Percentiles rank a stretch among this genome's conserved stretches.
Conservation (phyloP, 345 rosid species). For the Euphorbia pulcherrima region DNA sequence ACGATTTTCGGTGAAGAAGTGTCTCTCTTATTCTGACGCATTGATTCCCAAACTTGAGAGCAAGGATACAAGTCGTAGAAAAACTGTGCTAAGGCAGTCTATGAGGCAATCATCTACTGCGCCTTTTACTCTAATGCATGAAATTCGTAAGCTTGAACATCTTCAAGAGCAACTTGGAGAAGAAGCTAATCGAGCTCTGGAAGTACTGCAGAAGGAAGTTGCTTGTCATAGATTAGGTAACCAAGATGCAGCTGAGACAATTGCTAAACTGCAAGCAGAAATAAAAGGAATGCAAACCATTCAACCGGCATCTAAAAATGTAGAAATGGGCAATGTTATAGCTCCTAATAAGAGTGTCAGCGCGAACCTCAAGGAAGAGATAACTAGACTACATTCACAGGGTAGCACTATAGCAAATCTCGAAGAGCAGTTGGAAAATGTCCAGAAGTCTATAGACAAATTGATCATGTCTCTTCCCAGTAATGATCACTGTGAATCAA, state of each 20-base stretch:
- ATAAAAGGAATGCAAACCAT: constrained; percentile 85
- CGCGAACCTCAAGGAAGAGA: constrained; percentile 95
- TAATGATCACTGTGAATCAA: constrained; percentile 41
- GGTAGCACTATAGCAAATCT: constrained; percentile 91
- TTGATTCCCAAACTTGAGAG: constrained; percentile 48
- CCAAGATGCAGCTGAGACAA: constrained; percentile 99
- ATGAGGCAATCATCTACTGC: constrained; percentile 93
- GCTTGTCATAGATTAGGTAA: constrained; percentile 95
- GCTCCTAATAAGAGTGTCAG: constrained; percentile 79
- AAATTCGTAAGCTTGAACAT: constrained; percentile 97
- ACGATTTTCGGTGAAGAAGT: constrained; percentile 69
- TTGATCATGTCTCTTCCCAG: constrained; percentile 91
- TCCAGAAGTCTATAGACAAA: constrained; percentile 95
- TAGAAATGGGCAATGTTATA: constrained; percentile 50
- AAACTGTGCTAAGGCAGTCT: constrained; percentile 65
- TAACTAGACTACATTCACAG: constrained; percentile 96
- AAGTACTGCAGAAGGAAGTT: constrained; percentile 95
- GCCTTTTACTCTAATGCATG: constrained; percentile 94
- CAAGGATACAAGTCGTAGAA: constrained; percentile 49
- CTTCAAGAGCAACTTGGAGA: constrained; percentile 97
- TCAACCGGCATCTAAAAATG: constrained; percentile 46
- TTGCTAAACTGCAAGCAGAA: constrained; percentile 95
- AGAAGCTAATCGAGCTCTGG: constrained; percentile 92
- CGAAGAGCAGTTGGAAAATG: constrained; percentile 93
- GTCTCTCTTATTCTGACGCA: constrained; percentile 77